phyloP scores from a whole-genome alignment of 2,329 filamentous ascomycete genomes.

The Coleophoma cylindrospora region DNA sequence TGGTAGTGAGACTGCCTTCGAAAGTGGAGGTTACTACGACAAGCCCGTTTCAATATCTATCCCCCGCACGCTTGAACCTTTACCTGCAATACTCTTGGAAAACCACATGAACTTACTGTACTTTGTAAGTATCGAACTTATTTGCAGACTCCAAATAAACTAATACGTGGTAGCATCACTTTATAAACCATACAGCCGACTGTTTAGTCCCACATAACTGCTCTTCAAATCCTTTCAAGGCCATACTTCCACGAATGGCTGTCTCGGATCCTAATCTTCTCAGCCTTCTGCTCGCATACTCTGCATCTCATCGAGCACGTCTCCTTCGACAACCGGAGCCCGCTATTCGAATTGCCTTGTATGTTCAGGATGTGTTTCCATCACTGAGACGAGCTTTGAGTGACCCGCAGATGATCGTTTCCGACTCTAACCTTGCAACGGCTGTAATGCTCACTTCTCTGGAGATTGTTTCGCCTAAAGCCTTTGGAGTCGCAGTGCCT shows the following conservation, averaged over 20 bases:
- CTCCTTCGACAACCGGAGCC: slow-evolving; percentile 71
- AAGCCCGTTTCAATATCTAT: slow-evolving; percentile 60
- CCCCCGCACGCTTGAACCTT: slow-evolving; percentile 40
- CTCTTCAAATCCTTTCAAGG: slow-evolving; percentile 47
- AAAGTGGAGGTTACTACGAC: slow-evolving; percentile 63
- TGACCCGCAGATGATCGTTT: slow-evolving; percentile 56
- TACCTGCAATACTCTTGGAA: slow-evolving; percentile 50
- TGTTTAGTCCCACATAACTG: slow-evolving; percentile 46
- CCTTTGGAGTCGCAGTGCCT: slow-evolving; percentile 73
- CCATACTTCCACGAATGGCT: slow-evolving; percentile 54
- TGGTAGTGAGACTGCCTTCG: slow-evolving; percentile 46
- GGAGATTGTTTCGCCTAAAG: slow-evolving; percentile 77
- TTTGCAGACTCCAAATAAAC: slow-evolving; percentile 8
- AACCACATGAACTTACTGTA: slow-evolving; percentile 78
- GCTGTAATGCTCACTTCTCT: slow-evolving; percentile 82
- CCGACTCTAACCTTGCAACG: slow-evolving; percentile 70
- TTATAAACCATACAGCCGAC: slow-evolving; percentile 75
- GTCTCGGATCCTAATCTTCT: slow-evolving; percentile 66
- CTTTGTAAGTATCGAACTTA: slow-evolving; percentile 33
- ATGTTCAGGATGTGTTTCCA: slow-evolving; percentile 76
- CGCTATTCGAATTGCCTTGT: slow-evolving; percentile 70
- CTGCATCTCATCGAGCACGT: slow-evolving; percentile 75
- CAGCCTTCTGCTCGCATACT: slow-evolving; percentile 74
- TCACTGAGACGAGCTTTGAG: slow-evolving; percentile 63
- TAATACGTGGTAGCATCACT: slow-evolving; percentile 39